These are phyloP conservation scores for Neurospora sp. DNA, from an alignment of 2,329 filamentous ascomycete species.

Conservation along the genomic window DNA sequence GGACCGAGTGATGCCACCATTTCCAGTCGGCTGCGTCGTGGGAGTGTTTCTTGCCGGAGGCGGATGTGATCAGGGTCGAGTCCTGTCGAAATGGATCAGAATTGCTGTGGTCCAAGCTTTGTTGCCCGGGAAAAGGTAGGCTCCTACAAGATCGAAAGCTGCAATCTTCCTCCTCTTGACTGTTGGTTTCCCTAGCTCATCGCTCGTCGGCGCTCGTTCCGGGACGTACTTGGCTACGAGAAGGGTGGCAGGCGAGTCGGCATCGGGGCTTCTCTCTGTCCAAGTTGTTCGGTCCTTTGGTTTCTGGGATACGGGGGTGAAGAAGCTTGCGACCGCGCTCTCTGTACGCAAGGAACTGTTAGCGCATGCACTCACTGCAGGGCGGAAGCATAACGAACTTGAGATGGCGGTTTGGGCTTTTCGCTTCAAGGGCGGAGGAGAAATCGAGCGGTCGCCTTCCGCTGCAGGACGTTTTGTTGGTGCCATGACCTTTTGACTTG, in stretches of 20 bases:
- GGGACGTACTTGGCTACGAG: slow-evolving; percentile 65
- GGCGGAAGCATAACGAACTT: slow-evolving; percentile 26
- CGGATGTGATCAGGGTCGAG: slow-evolving; percentile 73
- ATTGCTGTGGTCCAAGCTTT: too few relatives aligned
- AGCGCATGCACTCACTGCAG: neutral
- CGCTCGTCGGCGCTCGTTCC: slow-evolving; percentile 21
- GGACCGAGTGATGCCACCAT: slow-evolving; percentile 78
- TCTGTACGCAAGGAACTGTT: slow-evolving; percentile 31
- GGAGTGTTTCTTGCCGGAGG: slow-evolving; percentile 72
- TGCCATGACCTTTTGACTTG: neutral
- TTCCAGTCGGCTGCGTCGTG: slow-evolving; percentile 73
- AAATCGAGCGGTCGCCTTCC: slow-evolving; percentile 32
- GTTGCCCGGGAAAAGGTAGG: too few relatives aligned
- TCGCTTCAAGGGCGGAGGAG: slow-evolving; percentile 44
- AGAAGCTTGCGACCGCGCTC: slow-evolving; percentile 70
- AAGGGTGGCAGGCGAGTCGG: slow-evolving; percentile 46
- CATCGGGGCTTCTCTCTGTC: slow-evolving; percentile 50
- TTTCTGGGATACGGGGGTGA: slow-evolving; percentile 79
- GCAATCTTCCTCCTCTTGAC: slow-evolving; percentile 50
- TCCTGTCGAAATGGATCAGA: slow-evolving; percentile 42
- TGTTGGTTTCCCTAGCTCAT: neutral
- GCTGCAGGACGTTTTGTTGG: slow-evolving; percentile 11
- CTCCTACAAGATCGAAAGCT: slow-evolving; percentile 55
- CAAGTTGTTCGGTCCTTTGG: slow-evolving; percentile 66
- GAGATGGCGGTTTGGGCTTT: slow-evolving; percentile 42